Percentiles rank a stretch among this genome's conserved stretches.
phyloP scores from a whole-genome alignment of 2,329 filamentous ascomycete species.

The Fusarium torulosum region DNA sequence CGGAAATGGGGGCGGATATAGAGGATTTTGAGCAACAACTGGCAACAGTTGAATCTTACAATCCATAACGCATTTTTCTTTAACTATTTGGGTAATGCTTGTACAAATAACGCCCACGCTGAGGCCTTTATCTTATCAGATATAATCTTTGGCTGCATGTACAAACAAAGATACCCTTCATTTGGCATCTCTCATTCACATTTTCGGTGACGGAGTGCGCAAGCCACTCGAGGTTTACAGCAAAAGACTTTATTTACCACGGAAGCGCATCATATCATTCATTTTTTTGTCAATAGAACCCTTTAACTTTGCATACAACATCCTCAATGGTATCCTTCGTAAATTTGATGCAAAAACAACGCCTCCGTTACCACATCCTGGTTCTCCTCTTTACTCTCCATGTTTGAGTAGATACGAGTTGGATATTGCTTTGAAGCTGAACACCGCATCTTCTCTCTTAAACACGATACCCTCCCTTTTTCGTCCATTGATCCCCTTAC shows the following conservation, averaged over 20 bases:
- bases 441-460: slow-evolving; percentile 37
- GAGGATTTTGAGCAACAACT: slow-evolving; percentile 41
- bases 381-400: slow-evolving; percentile 32
- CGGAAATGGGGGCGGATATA: slow-evolving; percentile 45
- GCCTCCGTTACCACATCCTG: not conserved
- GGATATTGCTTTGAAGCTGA: slow-evolving; percentile 47
- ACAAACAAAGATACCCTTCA: slow-evolving; percentile 22
- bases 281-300: slow-evolving; percentile 49
- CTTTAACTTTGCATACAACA: slow-evolving; percentile 47
- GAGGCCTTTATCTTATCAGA: slow-evolving; percentile 26
- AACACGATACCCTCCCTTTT: slow-evolving; percentile 47
- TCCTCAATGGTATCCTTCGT: slow-evolving; percentile 44
- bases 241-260: slow-evolving; percentile 47
- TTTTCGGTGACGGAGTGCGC: slow-evolving; percentile 27
- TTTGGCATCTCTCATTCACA: slow-evolving; percentile 29
- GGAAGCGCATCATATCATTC: slow-evolving; percentile 47
- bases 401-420: slow-evolving; percentile 48
- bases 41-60: slow-evolving; percentile 19
- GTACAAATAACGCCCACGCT: slow-evolving; percentile 32
- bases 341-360: slow-evolving; percentile 36
- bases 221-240: slow-evolving; percentile 34
- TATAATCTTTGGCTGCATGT: slow-evolving; percentile 20
- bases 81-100: slow-evolving; percentile 12
- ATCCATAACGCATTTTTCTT: slow-evolving; percentile 34
- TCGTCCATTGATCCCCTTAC: slow-evolving; percentile 39